Evolutionary conservation across 2,329 filamentous ascomycete species (phyloP).

Genomic region (Fusarium sp.): DNA sequence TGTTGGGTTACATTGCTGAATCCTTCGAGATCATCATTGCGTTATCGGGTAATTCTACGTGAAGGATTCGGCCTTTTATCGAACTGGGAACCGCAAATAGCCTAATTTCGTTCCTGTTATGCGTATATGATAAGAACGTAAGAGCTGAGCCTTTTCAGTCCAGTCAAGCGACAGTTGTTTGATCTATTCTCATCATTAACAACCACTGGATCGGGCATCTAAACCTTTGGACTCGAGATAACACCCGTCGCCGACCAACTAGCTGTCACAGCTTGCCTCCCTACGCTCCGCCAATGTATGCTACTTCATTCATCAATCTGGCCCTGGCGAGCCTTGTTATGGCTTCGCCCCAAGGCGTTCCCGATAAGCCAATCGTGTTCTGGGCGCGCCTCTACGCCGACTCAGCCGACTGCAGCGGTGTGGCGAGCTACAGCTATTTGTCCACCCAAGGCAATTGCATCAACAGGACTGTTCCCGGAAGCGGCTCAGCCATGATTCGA

Average conservation of each 20-base stretch:
- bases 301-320: neutral
- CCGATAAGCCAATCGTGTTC: neutral
- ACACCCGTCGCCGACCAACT: no score
- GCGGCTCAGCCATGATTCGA: neutral
- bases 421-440: neutral
- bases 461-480: neutral
- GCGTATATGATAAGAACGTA: neutral
- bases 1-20: neutral
- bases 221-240: neutral
- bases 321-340: neutral
- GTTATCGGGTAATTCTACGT: neutral
- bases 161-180: rapidly evolving
- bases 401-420: neutral
- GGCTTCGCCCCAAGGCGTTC: neutral
- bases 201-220: neutral
- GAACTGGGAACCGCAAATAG: neutral
- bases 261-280: neutral
- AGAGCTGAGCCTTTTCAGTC: neutral
- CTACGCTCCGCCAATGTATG: neutral
- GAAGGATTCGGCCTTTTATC: neutral
- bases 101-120: neutral
- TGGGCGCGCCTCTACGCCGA: neutral
- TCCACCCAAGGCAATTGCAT: neutral
- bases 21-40: neutral
- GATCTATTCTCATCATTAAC: rapidly evolving